Base-by-base conservation (phyloP, 768 basidiomycete species). In the Hortiboletus campestris region DNA sequence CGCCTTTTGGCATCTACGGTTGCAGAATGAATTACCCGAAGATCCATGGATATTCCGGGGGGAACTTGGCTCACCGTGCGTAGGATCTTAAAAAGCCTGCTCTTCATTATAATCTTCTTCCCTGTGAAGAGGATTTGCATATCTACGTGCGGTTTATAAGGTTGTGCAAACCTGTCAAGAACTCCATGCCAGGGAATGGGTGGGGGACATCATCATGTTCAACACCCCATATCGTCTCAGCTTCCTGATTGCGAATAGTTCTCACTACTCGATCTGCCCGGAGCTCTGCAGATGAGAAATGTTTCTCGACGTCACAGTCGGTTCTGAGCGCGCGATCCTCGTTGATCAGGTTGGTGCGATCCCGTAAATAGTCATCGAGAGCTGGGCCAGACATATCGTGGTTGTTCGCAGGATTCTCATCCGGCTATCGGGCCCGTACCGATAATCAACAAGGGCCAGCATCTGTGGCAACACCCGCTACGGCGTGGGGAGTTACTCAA, bases 181-280 rank as follows among this genome's bases (percentile, higher is more conserved):
- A 90, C 58, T 81, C 85, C 86, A 88, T 88, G 32, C 88, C 88
- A 39, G 87, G 86, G 58, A 87, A 88, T 2, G 82, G 74, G 57
- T 88, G 82, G 19, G 78, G 80, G 36, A 82, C 72, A 11, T 75
- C 76, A 17, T 78, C 72, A 57, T 80, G 72, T n/a, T 83, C 78
- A 47, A 69, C 69, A 36, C 66, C 74, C 88, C 86, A 88, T n/a
- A 89, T 69, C 2, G 77, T 74, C 25, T 68, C 62, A 0, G 78
- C 80, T 62, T 89, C 88, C 16, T 60, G 55, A 0, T 72, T 65
- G 39, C 88, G 80, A 51, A 89, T 78, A 25, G 67, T 63, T 28
- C 86, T 74, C 31, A 88, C 67, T 47, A 83, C 73, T 40, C 68
- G 65, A 60, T 89, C 87, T 29, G 86, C 89, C 48, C 75, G 66